These are phyloP conservation scores for Suhomyces wounanorum DNA, from an alignment of 1,139 yeast genomes.

Conservation along the genomic window DNA sequence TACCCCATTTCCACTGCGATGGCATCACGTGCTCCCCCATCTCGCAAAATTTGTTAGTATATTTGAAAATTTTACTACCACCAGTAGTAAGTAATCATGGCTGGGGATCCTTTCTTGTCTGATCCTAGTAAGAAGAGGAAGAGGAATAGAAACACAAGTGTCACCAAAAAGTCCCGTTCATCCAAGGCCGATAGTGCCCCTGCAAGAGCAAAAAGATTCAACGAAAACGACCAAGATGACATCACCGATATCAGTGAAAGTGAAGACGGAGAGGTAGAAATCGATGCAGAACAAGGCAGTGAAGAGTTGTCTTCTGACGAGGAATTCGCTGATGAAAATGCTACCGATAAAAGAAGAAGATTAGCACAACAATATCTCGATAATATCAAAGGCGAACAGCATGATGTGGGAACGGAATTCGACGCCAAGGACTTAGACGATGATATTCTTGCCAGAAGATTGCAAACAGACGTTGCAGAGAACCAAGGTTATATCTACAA, in stretches of 20 bases:
- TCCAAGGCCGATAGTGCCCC: conserved; percentile 11
- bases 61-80: conserved; percentile 11
- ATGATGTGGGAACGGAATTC: conserved; percentile 59
- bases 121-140: conserved; percentile 59
- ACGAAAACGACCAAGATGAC: conserved; percentile 9
- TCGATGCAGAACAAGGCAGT: conserved; percentile 38
- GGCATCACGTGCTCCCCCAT: conserved; percentile 14
- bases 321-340: conserved; percentile 73
- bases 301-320: conserved; percentile 58
- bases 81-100: conserved; percentile 30
- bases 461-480: conserved; percentile 88
- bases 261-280: conserved; percentile 40
- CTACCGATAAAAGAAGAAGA: conserved; percentile 92
- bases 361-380: conserved; percentile 91
- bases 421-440: conserved; percentile 93
- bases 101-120: conserved; percentile 62
- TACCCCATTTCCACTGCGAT: conserved; percentile 1
- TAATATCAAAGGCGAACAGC: conserved; percentile 61
- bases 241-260: conserved; percentile 41
- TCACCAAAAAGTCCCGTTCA: conserved; percentile 17
- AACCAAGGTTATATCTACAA: conserved; percentile 80
- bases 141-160: conserved; percentile 32
- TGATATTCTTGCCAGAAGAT: conserved; percentile 77
- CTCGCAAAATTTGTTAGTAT: conserved; percentile 10
- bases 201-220: conserved; percentile 14